These are phyloP conservation scores for Zelopaecilomyces penicillatus DNA, from an alignment of 2,329 filamentous ascomycete genomes.

Conservation along the genomic window DNA sequence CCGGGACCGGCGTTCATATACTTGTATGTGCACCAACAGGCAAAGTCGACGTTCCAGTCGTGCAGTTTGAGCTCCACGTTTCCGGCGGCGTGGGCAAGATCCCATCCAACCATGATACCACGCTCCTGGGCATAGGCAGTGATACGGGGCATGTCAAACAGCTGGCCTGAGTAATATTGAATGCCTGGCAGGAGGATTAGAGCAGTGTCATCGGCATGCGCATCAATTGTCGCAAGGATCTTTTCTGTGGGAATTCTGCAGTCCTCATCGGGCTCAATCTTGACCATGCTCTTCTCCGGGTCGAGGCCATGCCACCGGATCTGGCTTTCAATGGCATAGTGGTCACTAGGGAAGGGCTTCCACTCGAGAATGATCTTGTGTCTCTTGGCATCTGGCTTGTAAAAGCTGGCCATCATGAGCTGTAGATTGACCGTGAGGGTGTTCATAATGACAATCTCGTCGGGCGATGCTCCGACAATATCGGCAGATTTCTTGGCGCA, in stretches of 20 bases:
- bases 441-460: conserved; percentile 82
- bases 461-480: conserved; percentile 63
- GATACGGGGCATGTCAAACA: conserved; percentile 74
- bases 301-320: conserved; percentile 61
- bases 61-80: conserved; percentile 74
- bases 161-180: conserved; percentile 87
- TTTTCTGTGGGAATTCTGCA: conserved; percentile 60
- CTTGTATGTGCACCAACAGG: conserved; percentile 91
- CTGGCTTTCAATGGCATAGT: conserved; percentile 81
- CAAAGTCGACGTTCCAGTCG: conserved; percentile 87
- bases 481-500: conserved; percentile 61
- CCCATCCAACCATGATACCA: conserved; percentile 74
- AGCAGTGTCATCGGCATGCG: conserved; percentile 63
- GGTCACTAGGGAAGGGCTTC: conserved; percentile 80
- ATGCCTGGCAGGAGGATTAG: conserved; percentile 77
- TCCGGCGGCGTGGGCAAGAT: conserved; percentile 77
- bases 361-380: conserved; percentile 85
- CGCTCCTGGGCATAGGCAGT: conserved; percentile 65
- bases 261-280: conserved; percentile 56
- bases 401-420: conserved; percentile 77
- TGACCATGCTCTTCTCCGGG: conserved; percentile 60
- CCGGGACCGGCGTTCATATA: conserved; percentile 85
- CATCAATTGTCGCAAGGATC: conserved; percentile 65
- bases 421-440: conserved; percentile 77
- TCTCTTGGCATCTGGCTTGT: conserved; percentile 52